These are phyloP conservation scores for Cryptosporidium felis DNA, from an alignment of 169 alveolate genomes.

Conservation along the genomic window DNA sequence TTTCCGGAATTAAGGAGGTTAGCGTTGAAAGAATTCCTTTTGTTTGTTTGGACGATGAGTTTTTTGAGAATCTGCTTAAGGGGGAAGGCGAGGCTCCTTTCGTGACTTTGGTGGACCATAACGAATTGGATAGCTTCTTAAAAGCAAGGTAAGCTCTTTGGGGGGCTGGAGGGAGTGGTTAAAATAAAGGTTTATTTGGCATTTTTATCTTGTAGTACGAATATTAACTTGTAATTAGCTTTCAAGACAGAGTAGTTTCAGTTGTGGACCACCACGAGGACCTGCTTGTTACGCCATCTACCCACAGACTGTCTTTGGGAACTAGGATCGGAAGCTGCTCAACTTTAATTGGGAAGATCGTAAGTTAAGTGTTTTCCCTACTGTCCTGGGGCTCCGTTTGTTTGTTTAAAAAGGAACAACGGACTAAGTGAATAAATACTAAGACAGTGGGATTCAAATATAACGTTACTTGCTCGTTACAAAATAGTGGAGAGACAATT, in stretches of 20 bases:
- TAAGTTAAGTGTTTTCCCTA: constrained; percentile 12
- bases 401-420: too few species aligned
- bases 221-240: neutral
- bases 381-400: too few species aligned
- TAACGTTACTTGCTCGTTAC: too few species aligned
- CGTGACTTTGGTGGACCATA: constrained; percentile 50
- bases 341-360: constrained; percentile 29
- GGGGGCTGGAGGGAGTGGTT: neutral
- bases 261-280: constrained; percentile 64
- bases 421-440: too few species aligned
- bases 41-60: constrained; percentile 18
- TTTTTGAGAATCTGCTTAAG: neutral
- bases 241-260: constrained; percentile 1
- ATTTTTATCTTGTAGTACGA: neutral
- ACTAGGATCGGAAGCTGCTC: constrained; percentile 60
- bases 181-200: neutral
- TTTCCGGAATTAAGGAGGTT: neutral
- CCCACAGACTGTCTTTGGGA: constrained; percentile 19
- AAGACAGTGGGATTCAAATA: too few species aligned
- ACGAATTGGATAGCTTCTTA: neutral
- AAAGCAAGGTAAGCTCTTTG: neutral
- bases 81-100: constrained; percentile 4
- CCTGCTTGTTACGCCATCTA: neutral
- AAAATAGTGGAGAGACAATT: constrained; percentile 42
- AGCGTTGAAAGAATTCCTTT: constrained; percentile 9